Base-by-base conservation (phyloP, 495 filamentous ascomycete species). In the Neurospora intermedia region DNA sequence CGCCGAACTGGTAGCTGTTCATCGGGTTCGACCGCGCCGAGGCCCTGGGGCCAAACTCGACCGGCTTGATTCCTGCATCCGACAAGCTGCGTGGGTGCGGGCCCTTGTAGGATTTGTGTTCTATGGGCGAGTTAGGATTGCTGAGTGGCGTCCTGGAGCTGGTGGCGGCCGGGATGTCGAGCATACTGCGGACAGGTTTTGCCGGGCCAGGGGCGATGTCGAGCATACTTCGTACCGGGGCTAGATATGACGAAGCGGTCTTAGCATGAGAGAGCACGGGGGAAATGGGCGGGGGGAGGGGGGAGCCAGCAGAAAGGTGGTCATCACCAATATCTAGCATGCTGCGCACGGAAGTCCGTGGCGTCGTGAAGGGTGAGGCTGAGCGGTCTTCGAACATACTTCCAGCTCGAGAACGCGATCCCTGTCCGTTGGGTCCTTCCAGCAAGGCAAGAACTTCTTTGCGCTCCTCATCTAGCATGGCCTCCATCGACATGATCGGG, bases 401-500 rank as follows among this genome's bases (percentile, higher is more conserved):
- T 45, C 80, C 73, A 72, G 82, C 80, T 69, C 79, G 77, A 74
- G 83, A 76, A 72, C 78, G 81, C 72, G 69, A 74, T 66, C 54
- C 54, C 27, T 66, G 54, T 71, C 72, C 83, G 80, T 80, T 48
- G 38, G 23, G n/a, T 45, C 75, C 76, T 74, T 91, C 87, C 23
- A 93, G 81, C 62, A 92, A 81, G 72, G 87, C 88, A 75, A 93
- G 83, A 54, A 93, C 87, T 81, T 91, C 91, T 73, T 85, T 85
- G 66, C 89, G 86, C 83, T 94, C 91, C 81, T 93, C 89, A 77
- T 93, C 91, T 66, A 92, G 84, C 70, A 89, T 88, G 31, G 88
- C 84, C 83, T 93, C 90, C 73, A 92, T 87, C 74, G 91, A 92
- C 90, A 86, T 86, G 54, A 31, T 18, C 23, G 35, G 54, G 13